Evolutionary conservation across 257 asterid species (phyloP), one percentile per base, ranked within the genome.

Genomic region (Nicotiana tabacum): DNA sequence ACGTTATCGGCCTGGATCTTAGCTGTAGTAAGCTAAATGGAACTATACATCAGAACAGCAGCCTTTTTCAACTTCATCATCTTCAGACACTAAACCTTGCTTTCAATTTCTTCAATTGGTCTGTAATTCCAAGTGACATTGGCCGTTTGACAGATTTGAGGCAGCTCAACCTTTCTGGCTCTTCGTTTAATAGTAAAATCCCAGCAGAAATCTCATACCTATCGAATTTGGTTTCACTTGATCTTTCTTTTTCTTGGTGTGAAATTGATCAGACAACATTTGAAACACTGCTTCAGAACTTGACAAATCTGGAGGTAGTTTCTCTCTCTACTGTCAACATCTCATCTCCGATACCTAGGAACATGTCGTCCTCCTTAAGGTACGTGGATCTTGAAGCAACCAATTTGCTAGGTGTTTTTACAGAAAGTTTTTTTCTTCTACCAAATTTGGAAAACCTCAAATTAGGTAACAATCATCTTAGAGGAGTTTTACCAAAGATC

Each of bases 1-100:
- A 74, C 4, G 80, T 76, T 46, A 76, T 48, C 6, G 64, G 0
- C 0, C 2, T 76, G 0, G 80, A 76, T 2, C 80, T 76, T 29
- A 76, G 64, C 17, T 48, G 39, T 0, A 76, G 39, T 33, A 1
- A 0, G 4, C 24, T 76, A 29, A 0, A 0, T 1, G 62, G 11
- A 5, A 43, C 0, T 72, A 1, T 74, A 27, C 79, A 72, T 72
- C 56, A 51, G 55, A 70, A 70, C 4, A 21, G 21, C 21, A 21
- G 21, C 21, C 21, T 21, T 21, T 21, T 21, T 21, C 21, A 21
- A 21, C 21, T 21, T 21, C 21, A 21, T 21, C 21, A 21, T 21
- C 21, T 21, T 21, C 21, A 21, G 21, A 21, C 21, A 21, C 21
- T 21, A 21, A 21, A 21, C 21, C 21, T 21, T 21, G 21, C 21